phyloP scores from a whole-genome alignment of 371 early-diverging fungal genomes.

The Coemansia sp. region DNA sequence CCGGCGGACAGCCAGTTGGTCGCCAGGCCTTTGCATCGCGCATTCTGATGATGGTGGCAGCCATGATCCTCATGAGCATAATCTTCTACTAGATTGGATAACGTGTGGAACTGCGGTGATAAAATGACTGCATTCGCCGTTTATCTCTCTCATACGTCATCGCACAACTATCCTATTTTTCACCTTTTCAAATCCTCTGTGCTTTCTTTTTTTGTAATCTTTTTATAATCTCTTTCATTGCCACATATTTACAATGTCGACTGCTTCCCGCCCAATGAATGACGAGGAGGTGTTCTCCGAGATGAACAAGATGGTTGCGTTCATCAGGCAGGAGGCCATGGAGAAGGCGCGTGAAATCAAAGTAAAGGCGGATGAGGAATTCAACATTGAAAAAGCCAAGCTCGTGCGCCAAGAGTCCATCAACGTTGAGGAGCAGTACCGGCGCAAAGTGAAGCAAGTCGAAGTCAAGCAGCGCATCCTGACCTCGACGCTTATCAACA shows the following conservation, averaged over 20 bases:
- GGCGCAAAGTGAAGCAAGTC: constrained; percentile 53
- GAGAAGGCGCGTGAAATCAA: constrained; percentile 98
- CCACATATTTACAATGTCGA: constrained; percentile 21
- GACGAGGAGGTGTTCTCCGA: constrained; percentile 89
- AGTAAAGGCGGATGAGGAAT: constrained; percentile 97
- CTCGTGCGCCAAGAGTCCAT: constrained; percentile 43
- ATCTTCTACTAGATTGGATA: constrained; percentile 54
- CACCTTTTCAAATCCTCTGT: background rate
- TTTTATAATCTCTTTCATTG: background rate
- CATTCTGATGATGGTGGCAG: constrained; percentile 66
- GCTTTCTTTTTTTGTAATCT: background rate
- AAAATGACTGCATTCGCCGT: background rate
- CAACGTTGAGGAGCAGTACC: constrained; percentile 51
- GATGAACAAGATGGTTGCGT: constrained; percentile 91
- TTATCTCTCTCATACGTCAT: background rate
- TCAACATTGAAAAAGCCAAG: constrained; percentile 90
- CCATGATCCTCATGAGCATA: constrained; percentile 62
- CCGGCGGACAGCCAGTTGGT: constrained; percentile 33
- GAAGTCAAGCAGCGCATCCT: constrained; percentile 65
- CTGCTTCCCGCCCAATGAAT: constrained; percentile 68
- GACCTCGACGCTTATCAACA: constrained; percentile 93
- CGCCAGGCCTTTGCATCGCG: constrained; percentile 68
- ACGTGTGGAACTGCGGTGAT: background rate
- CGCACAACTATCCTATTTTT: background rate
- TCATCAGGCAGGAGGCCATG: constrained; percentile 96